These are phyloP conservation scores for Circinella umbellata DNA, from an alignment of 371 early-diverging fungal genomes.

Conservation along the genomic window DNA sequence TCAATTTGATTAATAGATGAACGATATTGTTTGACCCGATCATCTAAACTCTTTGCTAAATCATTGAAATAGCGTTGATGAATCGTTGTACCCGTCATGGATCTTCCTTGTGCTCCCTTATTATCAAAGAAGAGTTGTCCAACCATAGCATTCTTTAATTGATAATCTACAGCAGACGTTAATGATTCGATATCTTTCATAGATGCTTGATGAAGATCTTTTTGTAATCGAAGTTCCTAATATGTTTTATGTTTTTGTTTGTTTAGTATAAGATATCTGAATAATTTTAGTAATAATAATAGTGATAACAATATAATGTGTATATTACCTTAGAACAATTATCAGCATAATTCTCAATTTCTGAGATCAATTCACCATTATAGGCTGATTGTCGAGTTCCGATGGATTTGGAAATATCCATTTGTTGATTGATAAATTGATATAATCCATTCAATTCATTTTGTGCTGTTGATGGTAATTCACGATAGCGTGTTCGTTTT, in stretches of 20 bases:
- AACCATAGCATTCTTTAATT: conserved; percentile 16
- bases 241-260: not conserved
- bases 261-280: no score
- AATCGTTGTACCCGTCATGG: conserved; percentile 7
- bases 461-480: conserved; percentile 19
- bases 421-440: conserved; percentile 19
- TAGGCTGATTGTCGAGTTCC: conserved; percentile 16
- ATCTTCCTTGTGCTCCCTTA: not conserved
- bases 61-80: conserved; percentile 12
- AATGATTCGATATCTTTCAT: not conserved
- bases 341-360: conserved; percentile 4
- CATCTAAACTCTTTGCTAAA: not conserved
- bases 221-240: conserved; percentile 14
- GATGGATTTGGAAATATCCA: conserved; percentile 12
- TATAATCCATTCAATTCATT: conserved; percentile 9
- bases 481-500: conserved; percentile 21
- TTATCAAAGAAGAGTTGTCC: conserved; percentile 12
- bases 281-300: no score
- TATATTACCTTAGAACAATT: not conserved
- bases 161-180: conserved; percentile 10
- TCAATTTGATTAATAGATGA: conserved; percentile 17
- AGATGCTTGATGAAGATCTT: conserved; percentile 9
- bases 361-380: conserved; percentile 18
- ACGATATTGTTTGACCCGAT: not conserved
- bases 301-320: no score